Evolutionary conservation across 768 basidiomycete genomes (phyloP), one percentile per base, ranked within the genome.

Genomic region (Rhodotorula taiwanensis): DNA sequence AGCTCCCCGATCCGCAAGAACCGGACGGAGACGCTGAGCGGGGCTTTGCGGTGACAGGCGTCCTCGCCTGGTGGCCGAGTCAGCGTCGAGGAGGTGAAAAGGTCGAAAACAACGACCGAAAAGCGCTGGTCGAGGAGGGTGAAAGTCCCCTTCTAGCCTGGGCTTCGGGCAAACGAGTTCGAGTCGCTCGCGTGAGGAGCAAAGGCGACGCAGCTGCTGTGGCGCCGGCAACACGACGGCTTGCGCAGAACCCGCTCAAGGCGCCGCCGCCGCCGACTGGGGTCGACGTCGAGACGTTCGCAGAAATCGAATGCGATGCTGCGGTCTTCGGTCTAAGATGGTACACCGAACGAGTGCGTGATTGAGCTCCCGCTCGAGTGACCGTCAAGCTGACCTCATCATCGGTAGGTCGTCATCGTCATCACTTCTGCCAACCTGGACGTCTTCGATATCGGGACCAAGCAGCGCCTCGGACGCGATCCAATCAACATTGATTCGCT

Each of bases 321-420:
- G 79, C 90, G 34, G 77, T 83, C 1, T 83, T 88, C 71, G 81
- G 84, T 65, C 63, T 95, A 36, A 86, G 91, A 67, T 97, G 94
- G 95, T 79, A 92, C 71, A 93, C 89, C 75, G 78, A 79, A 62
- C 83, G 85, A 77, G 94, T 97, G 78, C 77, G 92, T 84, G 73
- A 20, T 76, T 83, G 20, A 75, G 87, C 4, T 4, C 7, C 1
- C 5, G 18, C 25, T 25, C 3, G 1, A 21, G 48, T 74, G 74
- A 57, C 70, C 39, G 42, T 75, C n/a, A 36, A n/a, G 21, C 76
- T 83, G 20, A 75, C 87, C 4, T 4, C 7, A 1, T 5, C 20
- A 15, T 25, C 3, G 1, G 25, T 48, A 75, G 74, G 58, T 71
- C 39, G 42, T 75, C n/a, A 36, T 72, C 36, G 55, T 74, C 36